Evolutionary conservation across 148 eudicot species (phyloP).

Genomic region (Camellia japonica): DNA sequence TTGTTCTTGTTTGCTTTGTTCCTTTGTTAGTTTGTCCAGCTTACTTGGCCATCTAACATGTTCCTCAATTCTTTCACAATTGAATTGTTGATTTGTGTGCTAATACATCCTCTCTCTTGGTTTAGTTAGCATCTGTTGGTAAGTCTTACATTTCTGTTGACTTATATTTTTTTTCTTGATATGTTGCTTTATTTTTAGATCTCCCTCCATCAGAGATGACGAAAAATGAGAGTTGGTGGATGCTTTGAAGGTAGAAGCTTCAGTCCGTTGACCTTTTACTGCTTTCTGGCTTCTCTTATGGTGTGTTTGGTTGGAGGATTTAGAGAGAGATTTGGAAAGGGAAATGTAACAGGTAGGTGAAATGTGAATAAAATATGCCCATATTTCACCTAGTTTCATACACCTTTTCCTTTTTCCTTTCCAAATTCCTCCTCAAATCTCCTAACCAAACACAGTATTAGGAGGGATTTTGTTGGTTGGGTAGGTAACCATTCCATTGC

Average conservation of each 20-base stretch:
- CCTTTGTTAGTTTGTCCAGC: not conserved
- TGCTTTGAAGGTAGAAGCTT: not conserved
- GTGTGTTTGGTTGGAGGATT: too few relatives aligned
- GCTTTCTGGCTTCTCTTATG: too few relatives aligned
- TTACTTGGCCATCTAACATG: not conserved
- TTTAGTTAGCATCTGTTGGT: not conserved
- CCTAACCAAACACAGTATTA: too few relatives aligned
- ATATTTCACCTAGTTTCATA: too few relatives aligned
- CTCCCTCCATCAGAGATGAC: slow-evolving; percentile 21
- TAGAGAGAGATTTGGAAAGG: too few relatives aligned
- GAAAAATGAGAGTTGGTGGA: slow-evolving; percentile 24
- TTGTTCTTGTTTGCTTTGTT: not conserved
- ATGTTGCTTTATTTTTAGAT: slow-evolving; percentile 15
- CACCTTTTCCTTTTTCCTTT: too few relatives aligned
- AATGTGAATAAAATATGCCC: too few relatives aligned
- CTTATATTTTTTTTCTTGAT: not conserved
- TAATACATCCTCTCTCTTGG: not conserved
- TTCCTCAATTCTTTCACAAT: not conserved
- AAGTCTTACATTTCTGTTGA: not conserved
- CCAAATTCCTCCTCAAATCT: too few relatives aligned
- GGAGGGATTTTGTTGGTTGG: too few relatives aligned
- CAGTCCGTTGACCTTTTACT: too few relatives aligned
- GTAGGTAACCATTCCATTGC: too few relatives aligned
- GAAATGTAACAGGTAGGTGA: too few relatives aligned
- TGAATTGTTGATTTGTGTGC: not conserved